A percentile compares a stretch with the other conserved stretches of the same genome.
These are phyloP conservation scores for Rusavskia elegans DNA, from an alignment of 495 filamentous ascomycete genomes.

Conservation along the genomic window DNA sequence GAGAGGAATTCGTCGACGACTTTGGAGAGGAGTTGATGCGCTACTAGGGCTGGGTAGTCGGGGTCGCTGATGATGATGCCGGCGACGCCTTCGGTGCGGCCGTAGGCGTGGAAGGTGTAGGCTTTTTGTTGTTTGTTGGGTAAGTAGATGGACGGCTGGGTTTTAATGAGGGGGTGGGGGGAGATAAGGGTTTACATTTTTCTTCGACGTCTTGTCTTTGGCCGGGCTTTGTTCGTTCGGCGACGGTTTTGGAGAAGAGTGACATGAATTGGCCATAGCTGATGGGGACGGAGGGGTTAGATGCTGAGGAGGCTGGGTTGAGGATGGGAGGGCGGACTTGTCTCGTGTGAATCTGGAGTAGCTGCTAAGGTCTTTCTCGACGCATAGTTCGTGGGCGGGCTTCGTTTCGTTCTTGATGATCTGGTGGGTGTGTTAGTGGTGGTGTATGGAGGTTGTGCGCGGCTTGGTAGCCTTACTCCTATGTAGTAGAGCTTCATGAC, in stretches of 20 bases:
- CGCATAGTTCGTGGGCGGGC: conserved; percentile 66
- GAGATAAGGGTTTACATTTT: conserved; percentile 36
- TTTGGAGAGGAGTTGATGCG: conserved; percentile 88
- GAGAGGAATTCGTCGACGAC: conserved; percentile 85
- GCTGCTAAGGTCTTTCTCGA: conserved; percentile 62
- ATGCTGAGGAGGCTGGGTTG: not conserved
- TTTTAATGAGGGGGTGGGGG: not conserved
- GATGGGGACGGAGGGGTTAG: conserved; percentile 4
- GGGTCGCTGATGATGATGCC: conserved; percentile 81
- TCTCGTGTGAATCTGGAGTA: conserved; percentile 69
- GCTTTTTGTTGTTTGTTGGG: conserved; percentile 22
- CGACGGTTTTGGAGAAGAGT: conserved; percentile 43
- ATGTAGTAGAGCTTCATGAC: conserved; percentile 92
- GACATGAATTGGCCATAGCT: conserved; percentile 39
- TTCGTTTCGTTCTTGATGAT: conserved; percentile 66
- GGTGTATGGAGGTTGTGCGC: not conserved
- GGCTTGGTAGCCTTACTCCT: conserved; percentile 42
- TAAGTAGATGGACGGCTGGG: no score
- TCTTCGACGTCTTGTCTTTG: conserved; percentile 86
- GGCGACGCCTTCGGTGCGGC: conserved; percentile 69
- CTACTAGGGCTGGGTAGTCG: conserved; percentile 77
- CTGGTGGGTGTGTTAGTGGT: conserved; percentile 24
- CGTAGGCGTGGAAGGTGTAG: conserved; percentile 83
- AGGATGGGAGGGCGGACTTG: conserved; percentile 26
- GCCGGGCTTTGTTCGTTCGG: conserved; percentile 70